These are phyloP conservation scores for Phialocephala sp. DNA, from an alignment of 2,329 filamentous ascomycete species.

Conservation along the genomic window DNA sequence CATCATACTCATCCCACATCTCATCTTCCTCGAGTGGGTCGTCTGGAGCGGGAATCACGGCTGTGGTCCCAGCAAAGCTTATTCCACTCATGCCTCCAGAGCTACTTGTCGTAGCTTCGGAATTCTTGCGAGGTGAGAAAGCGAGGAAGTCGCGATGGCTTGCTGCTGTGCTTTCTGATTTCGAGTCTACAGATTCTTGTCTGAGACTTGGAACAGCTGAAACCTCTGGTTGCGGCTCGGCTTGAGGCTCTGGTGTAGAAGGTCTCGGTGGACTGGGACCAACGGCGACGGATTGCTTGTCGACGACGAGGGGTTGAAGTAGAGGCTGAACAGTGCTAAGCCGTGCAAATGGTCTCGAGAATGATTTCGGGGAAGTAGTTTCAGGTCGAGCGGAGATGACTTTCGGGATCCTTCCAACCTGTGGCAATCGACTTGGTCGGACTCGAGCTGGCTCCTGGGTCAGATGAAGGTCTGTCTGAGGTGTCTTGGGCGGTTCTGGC, in stretches of 20 bases:
- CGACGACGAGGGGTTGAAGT: slow-evolving; percentile 38
- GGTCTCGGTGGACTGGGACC: slow-evolving; percentile 49
- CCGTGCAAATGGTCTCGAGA: slow-evolving; percentile 80
- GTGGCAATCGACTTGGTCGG: slow-evolving; percentile 70
- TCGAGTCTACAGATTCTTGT: slow-evolving; percentile 27
- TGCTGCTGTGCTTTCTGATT: slow-evolving; percentile 28
- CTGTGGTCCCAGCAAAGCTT: slow-evolving; percentile 67
- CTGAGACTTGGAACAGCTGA: slow-evolving; percentile 16
- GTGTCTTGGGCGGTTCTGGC: slow-evolving; percentile 24
- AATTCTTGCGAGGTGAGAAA: slow-evolving; percentile 76
- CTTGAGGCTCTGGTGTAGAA: slow-evolving; percentile 33
- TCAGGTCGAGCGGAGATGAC: slow-evolving; percentile 74
- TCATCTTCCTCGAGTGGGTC: slow-evolving; percentile 85
- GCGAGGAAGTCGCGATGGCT: slow-evolving; percentile 67
- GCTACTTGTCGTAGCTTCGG: slow-evolving; percentile 65
- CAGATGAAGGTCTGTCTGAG: slow-evolving; percentile 37
- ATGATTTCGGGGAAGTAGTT: slow-evolving; percentile 75
- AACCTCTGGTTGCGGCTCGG: slow-evolving; percentile 29
- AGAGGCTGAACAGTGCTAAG: slow-evolving; percentile 53
- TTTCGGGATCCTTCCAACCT: slow-evolving; percentile 85
- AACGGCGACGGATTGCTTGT: slow-evolving; percentile 53
- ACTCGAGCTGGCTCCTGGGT: slow-evolving; percentile 29
- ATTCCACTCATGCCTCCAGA: slow-evolving; percentile 53
- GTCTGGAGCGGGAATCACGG: slow-evolving; percentile 65
- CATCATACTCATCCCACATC: slow-evolving; percentile 94